Base-by-base conservation (phyloP, 352 stramenopile species). In the Hyaloperonospora brassicae region DNA sequence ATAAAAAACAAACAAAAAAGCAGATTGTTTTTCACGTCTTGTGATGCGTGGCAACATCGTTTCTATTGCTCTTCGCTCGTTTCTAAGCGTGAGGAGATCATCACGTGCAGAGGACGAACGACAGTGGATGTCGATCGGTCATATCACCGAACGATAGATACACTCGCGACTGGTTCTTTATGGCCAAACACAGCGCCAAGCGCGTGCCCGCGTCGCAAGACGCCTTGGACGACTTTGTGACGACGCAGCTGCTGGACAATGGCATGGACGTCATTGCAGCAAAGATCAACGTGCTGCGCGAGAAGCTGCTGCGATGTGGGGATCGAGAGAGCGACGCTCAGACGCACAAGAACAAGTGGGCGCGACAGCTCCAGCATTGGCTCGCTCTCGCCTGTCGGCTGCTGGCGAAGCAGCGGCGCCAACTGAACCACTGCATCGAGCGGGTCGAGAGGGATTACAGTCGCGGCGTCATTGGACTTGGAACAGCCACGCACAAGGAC, bases 201-300 rank as follows among this genome's bases (percentile, higher is more conserved):
- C 55, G 61, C 6, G 21, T 60, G 30, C 57, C 44, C 24, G 59
- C 51, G 36, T 73, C 79, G 52, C 74, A 89, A 62, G 69, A 70
- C 10, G 75, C 69, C 2, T 53, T 88, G 46, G 68, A 88, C 43
- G 61, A 68, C 50, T 89, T 92, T 65, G 68, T 88, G 52, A 78
- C 64, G n/a, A 72, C 72, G 38, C 81, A 92, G 53, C 58, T 92
- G 38, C 73, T 92, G 25, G 79, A 92, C 66, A 92, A 92, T 57
- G 66, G 68, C 52, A 88, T 92, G 79, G 79, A 92, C 47, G 46
- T 57, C 11, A 55, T 89, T 52, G 75, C 77, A 1, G 55, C 34
- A n/a, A 81, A 77, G 57, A 76, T 91, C 42, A 87, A 88, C 49
- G 54, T 68, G n/a, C 54, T 89, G 31, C 73, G 71, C 17, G 57